These are phyloP conservation scores for Coemansia reversa DNA, from an alignment of 192 early-diverging fungal genomes.

Conservation along the genomic window DNA sequence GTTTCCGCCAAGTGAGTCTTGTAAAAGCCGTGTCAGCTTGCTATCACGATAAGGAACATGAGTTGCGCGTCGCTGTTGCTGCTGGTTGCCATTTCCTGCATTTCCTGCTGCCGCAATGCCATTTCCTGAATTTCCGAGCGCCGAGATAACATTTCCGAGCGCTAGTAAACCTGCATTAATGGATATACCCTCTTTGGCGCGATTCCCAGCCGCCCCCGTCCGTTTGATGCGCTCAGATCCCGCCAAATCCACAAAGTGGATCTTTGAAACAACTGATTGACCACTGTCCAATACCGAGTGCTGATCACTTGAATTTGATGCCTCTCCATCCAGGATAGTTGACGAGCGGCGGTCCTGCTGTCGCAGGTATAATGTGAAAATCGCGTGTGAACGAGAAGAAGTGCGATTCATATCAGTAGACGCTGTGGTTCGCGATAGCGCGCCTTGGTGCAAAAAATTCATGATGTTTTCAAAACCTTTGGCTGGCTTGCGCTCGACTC, in stretches of 20 bases:
- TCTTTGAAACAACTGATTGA: conserved; percentile 70
- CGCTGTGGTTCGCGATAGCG: conserved; percentile 78
- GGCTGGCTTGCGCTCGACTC: conserved; percentile 77
- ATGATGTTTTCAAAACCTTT: conserved; percentile 68
- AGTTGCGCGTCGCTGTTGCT: conserved; percentile 47
- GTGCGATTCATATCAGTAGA: conserved; percentile 97
- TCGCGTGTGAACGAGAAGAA: conserved; percentile 94
- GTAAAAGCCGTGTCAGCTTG: conserved; percentile 93
- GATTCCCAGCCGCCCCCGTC: conserved; percentile 91
- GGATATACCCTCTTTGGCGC: conserved; percentile 94
- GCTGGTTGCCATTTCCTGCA: neutral
- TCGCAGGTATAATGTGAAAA: conserved; percentile 86
- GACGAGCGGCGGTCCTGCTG: conserved; percentile 67
- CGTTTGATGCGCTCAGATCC: conserved; percentile 95
- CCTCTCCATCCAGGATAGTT: conserved; percentile 1
- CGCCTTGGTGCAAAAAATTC: conserved; percentile 66
- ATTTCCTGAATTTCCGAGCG: conserved; percentile 70
- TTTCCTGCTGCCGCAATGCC: neutral
- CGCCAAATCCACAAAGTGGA: conserved; percentile 99
- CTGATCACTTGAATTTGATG: neutral
- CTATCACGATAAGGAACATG: conserved; percentile 98
- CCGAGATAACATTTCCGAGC: conserved; percentile 97
- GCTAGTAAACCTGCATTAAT: conserved; percentile 96
- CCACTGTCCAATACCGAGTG: conserved; percentile 18
- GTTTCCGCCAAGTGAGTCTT: conserved; percentile 95